phyloP scores from a whole-genome alignment of 805 yeast genomes.

The Lipomyces mesembrius region DNA sequence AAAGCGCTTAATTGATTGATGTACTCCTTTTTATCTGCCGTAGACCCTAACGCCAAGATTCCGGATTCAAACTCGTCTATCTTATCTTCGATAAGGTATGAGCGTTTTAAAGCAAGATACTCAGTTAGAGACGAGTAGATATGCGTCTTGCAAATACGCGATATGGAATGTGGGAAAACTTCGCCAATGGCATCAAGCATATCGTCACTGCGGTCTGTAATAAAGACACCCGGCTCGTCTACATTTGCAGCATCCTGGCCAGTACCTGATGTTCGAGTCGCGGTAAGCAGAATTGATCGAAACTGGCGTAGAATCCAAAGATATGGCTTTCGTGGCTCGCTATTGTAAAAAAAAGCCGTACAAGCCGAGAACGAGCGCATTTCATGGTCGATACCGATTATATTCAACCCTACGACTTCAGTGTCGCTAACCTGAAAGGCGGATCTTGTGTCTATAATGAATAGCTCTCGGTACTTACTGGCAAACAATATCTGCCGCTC shows the following conservation, averaged over 20 bases:
- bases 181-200: not conserved
- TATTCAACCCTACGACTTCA: not conserved
- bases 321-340: slow-evolving; percentile 1
- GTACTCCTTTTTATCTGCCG: not conserved
- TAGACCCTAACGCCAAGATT: not conserved
- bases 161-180: slow-evolving; percentile 3
- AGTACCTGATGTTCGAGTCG: not conserved
- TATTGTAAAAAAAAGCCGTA: not conserved
- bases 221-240: slow-evolving; percentile 2
- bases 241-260: not conserved
- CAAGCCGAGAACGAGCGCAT: slow-evolving; percentile 5
- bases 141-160: slow-evolving; percentile 9
- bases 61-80: not conserved
- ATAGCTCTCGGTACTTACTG: not conserved
- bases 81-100: not conserved
- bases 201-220: slow-evolving; percentile 1
- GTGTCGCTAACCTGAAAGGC: not conserved
- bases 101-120: not conserved
- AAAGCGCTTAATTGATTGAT: not conserved
- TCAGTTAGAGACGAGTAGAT: not conserved
- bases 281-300: not conserved
- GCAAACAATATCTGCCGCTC: slow-evolving; percentile 1
- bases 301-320: slow-evolving; percentile 8
- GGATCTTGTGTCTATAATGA: not conserved
- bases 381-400: slow-evolving; percentile 4